Percentiles rank a stretch among this genome's conserved stretches.
Conservation (phyloP, 176 grass and related monocot genomes). For the Zizania latifolia region DNA sequence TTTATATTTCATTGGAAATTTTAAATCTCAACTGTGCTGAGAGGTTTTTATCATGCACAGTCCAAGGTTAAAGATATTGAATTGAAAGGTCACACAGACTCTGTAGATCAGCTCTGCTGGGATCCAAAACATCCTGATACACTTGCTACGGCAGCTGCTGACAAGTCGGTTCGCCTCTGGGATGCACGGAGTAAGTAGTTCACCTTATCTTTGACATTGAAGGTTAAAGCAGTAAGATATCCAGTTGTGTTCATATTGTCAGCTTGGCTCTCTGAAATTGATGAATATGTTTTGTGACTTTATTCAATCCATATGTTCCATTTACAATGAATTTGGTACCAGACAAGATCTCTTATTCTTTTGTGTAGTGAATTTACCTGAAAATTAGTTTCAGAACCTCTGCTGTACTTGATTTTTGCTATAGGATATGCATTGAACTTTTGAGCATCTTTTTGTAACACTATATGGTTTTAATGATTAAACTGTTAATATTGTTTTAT, state of each 20-base stretch:
- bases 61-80: conserved; percentile 96
- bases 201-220: conserved; percentile 16
- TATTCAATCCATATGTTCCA: neutral
- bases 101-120: conserved; percentile 99
- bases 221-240: conserved; percentile 13
- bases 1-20: conserved; percentile 7
- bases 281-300: neutral
- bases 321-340: conserved; percentile 8
- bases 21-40: conserved; percentile 17
- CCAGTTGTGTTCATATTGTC: conserved; percentile 17
- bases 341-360: conserved; percentile 12
- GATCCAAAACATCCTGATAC: conserved; percentile 95
- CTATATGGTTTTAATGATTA: too few species aligned
- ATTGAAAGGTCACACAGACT: conserved; percentile 94
- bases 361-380: neutral
- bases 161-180: conserved; percentile 95
- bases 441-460: neutral
- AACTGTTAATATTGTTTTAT: neutral
- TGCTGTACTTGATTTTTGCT: neutral
- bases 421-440: conserved; percentile 11
- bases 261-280: conserved; percentile 5
- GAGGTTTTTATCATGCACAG: conserved; percentile 43
- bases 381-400: neutral
- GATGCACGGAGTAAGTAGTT: conserved; percentile 85
- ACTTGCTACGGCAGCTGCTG: conserved; percentile 94